These are phyloP conservation scores for Fraxinus sp. DNA, from an alignment of 305 asterid species.

Conservation along the genomic window DNA sequence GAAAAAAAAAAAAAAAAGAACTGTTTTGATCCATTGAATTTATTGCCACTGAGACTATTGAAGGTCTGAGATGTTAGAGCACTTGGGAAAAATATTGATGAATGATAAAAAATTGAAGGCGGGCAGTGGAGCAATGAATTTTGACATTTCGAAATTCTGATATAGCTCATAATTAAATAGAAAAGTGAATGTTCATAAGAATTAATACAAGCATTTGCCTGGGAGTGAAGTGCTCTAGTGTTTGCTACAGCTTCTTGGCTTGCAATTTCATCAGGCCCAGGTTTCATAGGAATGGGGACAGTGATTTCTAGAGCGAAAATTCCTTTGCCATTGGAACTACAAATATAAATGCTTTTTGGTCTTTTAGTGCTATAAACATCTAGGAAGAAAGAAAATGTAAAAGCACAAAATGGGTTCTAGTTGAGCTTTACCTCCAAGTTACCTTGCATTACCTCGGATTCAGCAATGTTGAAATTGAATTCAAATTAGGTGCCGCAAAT, in stretches of 20 bases:
- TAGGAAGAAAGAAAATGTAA: not conserved
- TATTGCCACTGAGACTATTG: not conserved
- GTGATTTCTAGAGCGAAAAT: not conserved
- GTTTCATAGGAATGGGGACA: not conserved
- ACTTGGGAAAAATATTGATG: not conserved
- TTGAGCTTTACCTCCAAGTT: not conserved
- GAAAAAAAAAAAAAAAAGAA: not conserved
- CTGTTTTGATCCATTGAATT: not conserved
- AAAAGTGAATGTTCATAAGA: constrained; percentile 3
- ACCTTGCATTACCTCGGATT: not conserved
- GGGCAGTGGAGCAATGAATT: not conserved
- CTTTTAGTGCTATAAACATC: not conserved
- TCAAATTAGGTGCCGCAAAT: not conserved
- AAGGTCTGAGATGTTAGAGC: not conserved
- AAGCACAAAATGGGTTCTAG: not conserved
- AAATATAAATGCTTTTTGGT: not conserved
- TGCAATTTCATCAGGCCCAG: not conserved
- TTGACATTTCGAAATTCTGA: constrained; percentile 7
- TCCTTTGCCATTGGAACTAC: not conserved
- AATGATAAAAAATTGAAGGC: not conserved
- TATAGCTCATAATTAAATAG: constrained; percentile 15
- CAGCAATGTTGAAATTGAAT: not conserved
- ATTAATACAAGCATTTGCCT: not conserved
- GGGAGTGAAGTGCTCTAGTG: not conserved
- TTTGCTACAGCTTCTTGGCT: not conserved